Conservation (phyloP, 2,329 filamentous ascomycete species). For the Hypoxylon sp. region DNA sequence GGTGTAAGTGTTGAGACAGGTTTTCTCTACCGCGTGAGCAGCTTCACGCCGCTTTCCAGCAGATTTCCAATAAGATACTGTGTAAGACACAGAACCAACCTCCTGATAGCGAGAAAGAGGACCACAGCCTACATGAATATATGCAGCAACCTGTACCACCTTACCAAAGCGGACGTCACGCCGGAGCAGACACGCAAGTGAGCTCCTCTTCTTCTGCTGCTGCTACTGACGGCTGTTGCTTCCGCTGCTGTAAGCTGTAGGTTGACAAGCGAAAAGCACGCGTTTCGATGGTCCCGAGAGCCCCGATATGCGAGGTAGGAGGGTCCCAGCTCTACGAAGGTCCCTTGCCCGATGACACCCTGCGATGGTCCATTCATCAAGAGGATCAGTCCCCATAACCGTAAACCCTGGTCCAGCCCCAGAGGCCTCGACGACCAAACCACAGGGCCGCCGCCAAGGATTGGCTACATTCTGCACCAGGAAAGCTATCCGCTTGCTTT, state of each 20-base stretch:
- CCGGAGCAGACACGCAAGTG: constrained; percentile 27
- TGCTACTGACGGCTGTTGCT: constrained; percentile 14
- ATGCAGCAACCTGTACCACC: constrained; percentile 39
- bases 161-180: constrained; percentile 35
- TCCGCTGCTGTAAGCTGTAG: constrained; percentile 20
- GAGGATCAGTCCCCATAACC: constrained; percentile 31
- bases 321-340: constrained; percentile 33
- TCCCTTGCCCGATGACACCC: constrained; percentile 33
- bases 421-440: constrained; percentile 24
- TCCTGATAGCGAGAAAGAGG: constrained; percentile 12
- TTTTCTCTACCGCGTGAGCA: constrained; percentile 4
- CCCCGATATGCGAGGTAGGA: constrained; percentile 36
- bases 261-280: constrained; percentile 24
- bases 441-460: constrained; percentile 27
- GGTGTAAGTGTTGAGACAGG: neutral
- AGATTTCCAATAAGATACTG: neutral
- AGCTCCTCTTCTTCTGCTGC: constrained; percentile 5
- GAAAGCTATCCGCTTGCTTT: constrained; percentile 25
- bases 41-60: constrained; percentile 11
- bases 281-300: constrained; percentile 23
- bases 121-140: constrained; percentile 30
- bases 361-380: constrained; percentile 19
- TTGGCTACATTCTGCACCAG: constrained; percentile 33
- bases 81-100: constrained; percentile 21
- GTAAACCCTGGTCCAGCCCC: constrained; percentile 23